These are phyloP conservation scores for Aspergillus hortae DNA, from an alignment of 2,329 filamentous ascomycete genomes.

Conservation along the genomic window DNA sequence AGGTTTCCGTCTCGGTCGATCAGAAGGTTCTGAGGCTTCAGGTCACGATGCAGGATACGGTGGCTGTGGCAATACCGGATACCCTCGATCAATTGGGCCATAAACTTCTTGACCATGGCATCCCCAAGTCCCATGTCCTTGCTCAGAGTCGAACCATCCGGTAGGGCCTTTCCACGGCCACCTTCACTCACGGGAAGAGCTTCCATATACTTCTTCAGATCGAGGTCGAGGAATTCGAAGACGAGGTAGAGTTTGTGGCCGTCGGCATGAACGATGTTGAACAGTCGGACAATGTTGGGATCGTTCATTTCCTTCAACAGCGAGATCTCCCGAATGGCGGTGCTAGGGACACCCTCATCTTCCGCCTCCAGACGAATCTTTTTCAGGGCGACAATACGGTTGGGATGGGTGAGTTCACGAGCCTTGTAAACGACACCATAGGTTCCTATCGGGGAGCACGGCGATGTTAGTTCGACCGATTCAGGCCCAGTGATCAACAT, in stretches of 20 bases:
- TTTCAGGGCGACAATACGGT: conserved; percentile 87
- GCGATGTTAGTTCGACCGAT: background rate
- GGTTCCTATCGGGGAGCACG: conserved; percentile 58
- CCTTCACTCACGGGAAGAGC: conserved; percentile 78
- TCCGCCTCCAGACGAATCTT: conserved; percentile 94
- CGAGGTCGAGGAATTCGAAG: conserved; percentile 85
- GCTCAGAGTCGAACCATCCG: conserved; percentile 66
- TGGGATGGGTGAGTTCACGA: conserved; percentile 73
- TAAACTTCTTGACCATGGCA: conserved; percentile 87
- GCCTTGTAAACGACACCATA: conserved; percentile 97
- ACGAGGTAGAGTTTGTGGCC: conserved; percentile 94
- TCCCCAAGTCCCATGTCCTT: conserved; percentile 70
- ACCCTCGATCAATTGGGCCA: conserved; percentile 80
- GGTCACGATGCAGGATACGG: conserved; percentile 79
- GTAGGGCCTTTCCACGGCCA: conserved; percentile 78
- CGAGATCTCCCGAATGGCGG: conserved; percentile 90
- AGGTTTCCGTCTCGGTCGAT: conserved; percentile 84
- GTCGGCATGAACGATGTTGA: conserved; percentile 93
- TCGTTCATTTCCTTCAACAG: conserved; percentile 93
- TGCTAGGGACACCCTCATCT: conserved; percentile 89
- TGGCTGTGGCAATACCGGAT: conserved; percentile 86
- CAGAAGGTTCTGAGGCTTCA: conserved; percentile 87
- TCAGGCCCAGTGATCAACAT: too few species aligned
- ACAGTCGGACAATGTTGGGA: conserved; percentile 79
- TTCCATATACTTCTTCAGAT: conserved; percentile 97